Evolutionary conservation across 805 yeast species (phyloP).

Genomic region (Ogataea ganodermae): DNA sequence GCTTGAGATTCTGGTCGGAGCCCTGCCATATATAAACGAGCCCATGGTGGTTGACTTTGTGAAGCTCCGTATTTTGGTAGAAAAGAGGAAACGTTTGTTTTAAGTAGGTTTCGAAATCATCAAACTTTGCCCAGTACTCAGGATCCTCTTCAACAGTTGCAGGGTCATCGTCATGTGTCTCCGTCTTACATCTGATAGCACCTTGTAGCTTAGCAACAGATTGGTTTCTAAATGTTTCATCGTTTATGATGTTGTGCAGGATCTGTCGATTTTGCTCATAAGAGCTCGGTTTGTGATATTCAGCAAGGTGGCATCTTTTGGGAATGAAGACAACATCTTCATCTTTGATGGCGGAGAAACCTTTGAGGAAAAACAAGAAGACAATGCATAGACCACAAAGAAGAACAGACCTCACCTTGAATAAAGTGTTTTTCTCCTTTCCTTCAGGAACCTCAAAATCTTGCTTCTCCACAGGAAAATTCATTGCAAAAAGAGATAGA

Average conservation of each 20-base stretch:
- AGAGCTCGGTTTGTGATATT: slow-evolving; percentile 20
- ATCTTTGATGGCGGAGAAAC: background rate
- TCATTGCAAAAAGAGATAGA: background rate
- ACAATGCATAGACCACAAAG: background rate
- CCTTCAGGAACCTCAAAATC: background rate
- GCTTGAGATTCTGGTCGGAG: slow-evolving; percentile 50
- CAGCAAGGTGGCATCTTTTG: slow-evolving; percentile 18
- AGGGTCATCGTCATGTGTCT: slow-evolving; percentile 44
- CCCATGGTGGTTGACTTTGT: slow-evolving; percentile 60
- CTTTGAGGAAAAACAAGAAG: background rate
- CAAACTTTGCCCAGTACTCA: slow-evolving; percentile 52
- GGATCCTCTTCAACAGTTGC: slow-evolving; percentile 47
- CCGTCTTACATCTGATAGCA: slow-evolving; percentile 53
- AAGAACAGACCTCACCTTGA: background rate
- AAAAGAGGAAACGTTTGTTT: slow-evolving; percentile 55
- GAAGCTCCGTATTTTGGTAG: slow-evolving; percentile 49
- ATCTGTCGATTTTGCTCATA: slow-evolving; percentile 15
- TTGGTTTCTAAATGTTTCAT: slow-evolving; percentile 31
- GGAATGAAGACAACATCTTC: background rate
- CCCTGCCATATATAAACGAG: slow-evolving; percentile 67
- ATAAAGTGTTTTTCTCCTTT: background rate
- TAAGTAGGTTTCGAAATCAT: slow-evolving; percentile 54
- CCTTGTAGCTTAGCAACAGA: slow-evolving; percentile 46
- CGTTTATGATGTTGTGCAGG: slow-evolving; percentile 32
- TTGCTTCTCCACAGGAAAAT: background rate